Percentiles rank a stretch among this genome's conserved stretches.
Conservation (phyloP, 768 basidiomycete species). For the Leccinum imitatum region DNA sequence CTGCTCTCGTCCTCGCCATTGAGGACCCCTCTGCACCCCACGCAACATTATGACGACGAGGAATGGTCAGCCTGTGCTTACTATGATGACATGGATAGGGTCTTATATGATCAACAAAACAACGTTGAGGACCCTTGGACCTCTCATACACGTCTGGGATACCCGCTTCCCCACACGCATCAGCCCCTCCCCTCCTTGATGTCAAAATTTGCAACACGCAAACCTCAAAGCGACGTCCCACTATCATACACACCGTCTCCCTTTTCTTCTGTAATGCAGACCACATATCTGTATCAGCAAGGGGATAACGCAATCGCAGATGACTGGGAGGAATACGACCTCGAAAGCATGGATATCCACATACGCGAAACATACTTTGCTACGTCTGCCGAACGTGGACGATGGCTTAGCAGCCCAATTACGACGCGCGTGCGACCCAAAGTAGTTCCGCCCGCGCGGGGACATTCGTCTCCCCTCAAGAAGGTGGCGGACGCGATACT, state of each 20-base stretch:
- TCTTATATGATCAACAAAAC: background rate
- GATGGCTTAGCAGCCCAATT: slow-evolving; percentile 54
- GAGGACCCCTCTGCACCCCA: slow-evolving; percentile 14
- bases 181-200: slow-evolving; percentile 21
- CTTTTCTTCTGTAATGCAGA: background rate
- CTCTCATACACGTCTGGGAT: slow-evolving; percentile 1
- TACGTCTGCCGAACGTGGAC: slow-evolving; percentile 57
- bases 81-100: background rate
- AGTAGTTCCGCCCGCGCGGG: slow-evolving; percentile 13
- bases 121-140: slow-evolving; percentile 6
- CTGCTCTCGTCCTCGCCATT: slow-evolving; percentile 22
- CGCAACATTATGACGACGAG: slow-evolving; percentile 3
- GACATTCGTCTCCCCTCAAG: slow-evolving; percentile 28
- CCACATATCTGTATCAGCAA: slow-evolving; percentile 6
- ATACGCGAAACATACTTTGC: slow-evolving; percentile 52
- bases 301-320: slow-evolving; percentile 22
- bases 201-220: slow-evolving; percentile 13
- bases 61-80: slow-evolving; percentile 8
- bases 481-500: slow-evolving; percentile 5
- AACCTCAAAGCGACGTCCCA: slow-evolving; percentile 1
- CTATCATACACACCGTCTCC: slow-evolving; percentile 2
- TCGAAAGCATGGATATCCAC: slow-evolving; percentile 34
- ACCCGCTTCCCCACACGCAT: background rate
- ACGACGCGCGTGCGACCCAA: slow-evolving; percentile 25
- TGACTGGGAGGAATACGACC: slow-evolving; percentile 29